Percentiles rank a stretch among this genome's conserved stretches.
phyloP scores from a whole-genome alignment of 2,329 filamentous ascomycete genomes.

The Talaromyces albobiverticillius region DNA sequence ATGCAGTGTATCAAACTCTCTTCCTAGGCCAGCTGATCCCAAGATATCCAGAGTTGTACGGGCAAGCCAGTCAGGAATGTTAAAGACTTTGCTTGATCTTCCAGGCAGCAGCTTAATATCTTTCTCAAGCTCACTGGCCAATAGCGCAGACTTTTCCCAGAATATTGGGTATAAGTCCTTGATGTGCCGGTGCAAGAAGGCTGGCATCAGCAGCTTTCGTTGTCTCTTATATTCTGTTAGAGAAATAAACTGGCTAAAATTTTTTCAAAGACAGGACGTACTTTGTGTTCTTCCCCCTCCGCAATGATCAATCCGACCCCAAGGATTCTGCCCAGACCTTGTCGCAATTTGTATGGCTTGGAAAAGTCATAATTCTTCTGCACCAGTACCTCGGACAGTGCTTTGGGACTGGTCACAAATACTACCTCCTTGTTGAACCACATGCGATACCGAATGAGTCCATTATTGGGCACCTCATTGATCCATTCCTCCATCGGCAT shows the following conservation, averaged over 20 bases:
- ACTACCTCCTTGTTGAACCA: slow-evolving; percentile 7
- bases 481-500: slow-evolving; percentile 13
- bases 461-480: slow-evolving; percentile 10
- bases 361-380: slow-evolving; percentile 10
- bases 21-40: slow-evolving; percentile 62
- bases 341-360: slow-evolving; percentile 3
- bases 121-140: slow-evolving; percentile 37
- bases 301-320: slow-evolving; percentile 56
- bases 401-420: slow-evolving; percentile 6
- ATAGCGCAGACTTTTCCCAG: slow-evolving; percentile 67
- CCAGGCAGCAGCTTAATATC: not conserved
- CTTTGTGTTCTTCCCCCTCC: slow-evolving; percentile 79
- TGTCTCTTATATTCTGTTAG: slow-evolving; percentile 36
- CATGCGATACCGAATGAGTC: slow-evolving; percentile 8
- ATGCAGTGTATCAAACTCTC: slow-evolving; percentile 61
- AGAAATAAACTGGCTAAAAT: too few species aligned
- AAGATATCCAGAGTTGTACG: slow-evolving; percentile 37
- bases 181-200: slow-evolving; percentile 72
- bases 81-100: slow-evolving; percentile 7
- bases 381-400: slow-evolving; percentile 9
- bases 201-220: slow-evolving; percentile 69
- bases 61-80: slow-evolving; percentile 64
- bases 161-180: slow-evolving; percentile 76
- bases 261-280: too few species aligned
- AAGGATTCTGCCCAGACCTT: slow-evolving; percentile 19